Conservation (phyloP, 2,329 filamentous ascomycete genomes). For the Pseudogymnoascus sp. region DNA sequence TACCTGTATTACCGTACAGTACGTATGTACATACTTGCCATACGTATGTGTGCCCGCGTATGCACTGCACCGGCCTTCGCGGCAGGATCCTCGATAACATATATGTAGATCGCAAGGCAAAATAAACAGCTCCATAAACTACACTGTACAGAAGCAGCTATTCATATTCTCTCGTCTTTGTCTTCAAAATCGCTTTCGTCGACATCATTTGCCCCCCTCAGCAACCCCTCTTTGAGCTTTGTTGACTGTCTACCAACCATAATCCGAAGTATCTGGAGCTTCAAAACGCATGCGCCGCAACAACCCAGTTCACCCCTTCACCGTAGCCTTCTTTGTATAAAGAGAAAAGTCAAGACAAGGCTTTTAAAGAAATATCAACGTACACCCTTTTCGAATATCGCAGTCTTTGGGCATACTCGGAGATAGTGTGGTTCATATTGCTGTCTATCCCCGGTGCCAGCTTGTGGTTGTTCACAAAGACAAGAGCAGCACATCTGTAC, state of each 20-base stretch:
- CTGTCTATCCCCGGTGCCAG: neutral
- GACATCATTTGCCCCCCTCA: neutral
- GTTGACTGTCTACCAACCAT: neutral
- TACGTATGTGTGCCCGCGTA: neutral
- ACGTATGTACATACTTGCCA: neutral
- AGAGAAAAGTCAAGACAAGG: neutral
- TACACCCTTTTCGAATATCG: neutral
- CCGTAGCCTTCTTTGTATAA: neutral
- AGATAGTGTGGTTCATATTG: neutral
- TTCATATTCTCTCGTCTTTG: neutral
- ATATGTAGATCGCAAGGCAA: neutral
- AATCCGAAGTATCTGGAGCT: neutral
- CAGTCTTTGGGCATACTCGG: neutral
- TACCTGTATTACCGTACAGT: too few species aligned
- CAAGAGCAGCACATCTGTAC: neutral
- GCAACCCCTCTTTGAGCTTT: neutral
- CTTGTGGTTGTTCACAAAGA: slow-evolving; percentile 2
- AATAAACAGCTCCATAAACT: neutral
- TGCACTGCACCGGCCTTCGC: neutral
- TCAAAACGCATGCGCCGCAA: neutral
- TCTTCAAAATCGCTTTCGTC: neutral
- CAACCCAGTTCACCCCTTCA: neutral
- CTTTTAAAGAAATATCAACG: neutral
- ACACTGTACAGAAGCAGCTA: neutral
- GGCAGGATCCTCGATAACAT: neutral